These are phyloP conservation scores for Nemania sp. DNA, from an alignment of 2,329 filamentous ascomycete genomes.

Conservation along the genomic window DNA sequence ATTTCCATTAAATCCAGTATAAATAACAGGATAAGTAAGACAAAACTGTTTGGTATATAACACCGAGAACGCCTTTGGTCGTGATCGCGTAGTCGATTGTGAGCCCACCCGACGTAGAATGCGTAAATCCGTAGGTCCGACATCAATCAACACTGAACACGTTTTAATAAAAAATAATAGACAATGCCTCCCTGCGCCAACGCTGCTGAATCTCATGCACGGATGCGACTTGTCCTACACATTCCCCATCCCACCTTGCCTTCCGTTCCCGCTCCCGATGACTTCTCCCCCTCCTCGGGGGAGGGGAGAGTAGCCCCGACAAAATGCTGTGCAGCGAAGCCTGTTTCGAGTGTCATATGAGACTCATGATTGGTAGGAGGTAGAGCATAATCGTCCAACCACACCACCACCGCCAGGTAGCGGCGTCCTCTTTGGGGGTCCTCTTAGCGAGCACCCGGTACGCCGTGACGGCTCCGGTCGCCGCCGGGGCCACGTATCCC, in stretches of 20 bases:
- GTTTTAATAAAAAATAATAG: not conserved
- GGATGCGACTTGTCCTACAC: conserved; percentile 18
- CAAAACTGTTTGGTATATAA: conserved; percentile 17
- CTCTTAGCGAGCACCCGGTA: conserved; percentile 22
- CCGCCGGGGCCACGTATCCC: conserved; percentile 16
- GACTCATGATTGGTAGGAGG: conserved; percentile 24
- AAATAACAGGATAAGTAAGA: not conserved
- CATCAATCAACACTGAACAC: conserved; percentile 11
- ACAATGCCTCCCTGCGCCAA: conserved; percentile 19
- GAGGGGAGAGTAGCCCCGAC: not conserved
- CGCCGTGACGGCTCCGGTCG: conserved; percentile 19
- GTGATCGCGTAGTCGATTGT: conserved; percentile 8
- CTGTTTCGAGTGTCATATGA: conserved; percentile 16
- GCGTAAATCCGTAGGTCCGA: not conserved
- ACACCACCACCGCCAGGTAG: conserved; percentile 29
- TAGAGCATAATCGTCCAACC: conserved; percentile 30
- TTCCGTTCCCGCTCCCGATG: not conserved
- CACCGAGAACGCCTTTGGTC: conserved; percentile 9
- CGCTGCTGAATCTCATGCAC: conserved; percentile 19
- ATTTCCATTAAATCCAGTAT: not conserved
- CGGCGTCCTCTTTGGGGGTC: conserved; percentile 24
- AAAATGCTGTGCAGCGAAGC: not conserved
- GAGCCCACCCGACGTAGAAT: not conserved
- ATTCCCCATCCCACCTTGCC: not conserved
- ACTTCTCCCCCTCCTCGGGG: too few species aligned